Conservation (phyloP, 164 flowering plant genomes). For the Vitis rupestris region DNA sequence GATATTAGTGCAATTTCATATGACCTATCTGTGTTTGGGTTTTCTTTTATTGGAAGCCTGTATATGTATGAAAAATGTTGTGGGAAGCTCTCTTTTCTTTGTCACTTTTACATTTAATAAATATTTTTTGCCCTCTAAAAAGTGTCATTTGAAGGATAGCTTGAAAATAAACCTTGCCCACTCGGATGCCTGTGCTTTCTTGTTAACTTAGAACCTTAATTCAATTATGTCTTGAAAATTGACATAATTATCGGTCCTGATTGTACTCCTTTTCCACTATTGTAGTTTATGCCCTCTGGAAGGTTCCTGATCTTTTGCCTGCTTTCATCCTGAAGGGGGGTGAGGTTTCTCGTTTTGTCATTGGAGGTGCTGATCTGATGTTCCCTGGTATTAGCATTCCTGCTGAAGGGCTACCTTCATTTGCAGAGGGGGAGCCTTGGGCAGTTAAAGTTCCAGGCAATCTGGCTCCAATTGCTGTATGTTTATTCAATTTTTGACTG, state of each 20-base stretch:
- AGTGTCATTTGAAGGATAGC: too few species aligned
- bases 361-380: conserved; percentile 99
- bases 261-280: neutral
- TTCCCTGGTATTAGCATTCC: conserved; percentile 87
- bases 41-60: too few species aligned
- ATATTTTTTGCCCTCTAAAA: too few species aligned
- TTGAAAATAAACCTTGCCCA: too few species aligned
- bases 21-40: too few species aligned
- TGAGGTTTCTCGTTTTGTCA: conserved; percentile 83
- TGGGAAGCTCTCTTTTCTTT: too few species aligned
- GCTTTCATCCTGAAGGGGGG: conserved; percentile 82
- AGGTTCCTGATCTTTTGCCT: conserved; percentile 80
- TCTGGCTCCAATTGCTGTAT: conserved; percentile 91
- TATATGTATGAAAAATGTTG: too few species aligned
- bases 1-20: too few species aligned
- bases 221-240: neutral
- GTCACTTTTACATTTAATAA: too few species aligned
- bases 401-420: conserved; percentile 75
- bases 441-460: conserved; percentile 95
- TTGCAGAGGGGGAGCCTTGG: conserved; percentile 85
- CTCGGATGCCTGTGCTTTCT: too few species aligned
- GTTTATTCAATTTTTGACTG: conserved; percentile 7
- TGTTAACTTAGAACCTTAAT: too few species aligned
- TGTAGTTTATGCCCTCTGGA: conserved; percentile 94
- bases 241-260: neutral